phyloP scores from a whole-genome alignment of 192 early-diverging fungal species.

The Pecoramyces ruminantium region DNA sequence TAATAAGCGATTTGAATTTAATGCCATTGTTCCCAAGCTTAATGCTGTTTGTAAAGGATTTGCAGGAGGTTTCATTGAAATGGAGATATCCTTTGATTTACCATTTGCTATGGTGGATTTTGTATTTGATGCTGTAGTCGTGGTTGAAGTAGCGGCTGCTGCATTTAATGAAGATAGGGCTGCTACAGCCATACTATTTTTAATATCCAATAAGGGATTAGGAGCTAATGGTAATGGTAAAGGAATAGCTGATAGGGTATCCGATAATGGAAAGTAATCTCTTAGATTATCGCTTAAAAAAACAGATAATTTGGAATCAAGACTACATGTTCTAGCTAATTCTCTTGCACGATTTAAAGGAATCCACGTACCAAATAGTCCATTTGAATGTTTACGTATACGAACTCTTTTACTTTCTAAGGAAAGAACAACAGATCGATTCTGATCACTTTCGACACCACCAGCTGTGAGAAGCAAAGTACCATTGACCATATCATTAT shows the following conservation, averaged over 20 bases:
- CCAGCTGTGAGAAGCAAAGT: conserved; percentile 70
- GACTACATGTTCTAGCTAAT: conserved; percentile 60
- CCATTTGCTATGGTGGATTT: not conserved
- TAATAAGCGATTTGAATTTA: not conserved
- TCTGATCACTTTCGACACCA: conserved; percentile 65
- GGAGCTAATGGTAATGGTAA: not conserved
- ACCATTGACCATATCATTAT: conserved; percentile 64
- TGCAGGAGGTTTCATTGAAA: not conserved
- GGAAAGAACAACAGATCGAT: conserved; percentile 68
- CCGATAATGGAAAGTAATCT: not conserved
- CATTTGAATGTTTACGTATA: conserved; percentile 45
- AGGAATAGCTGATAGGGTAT: not conserved
- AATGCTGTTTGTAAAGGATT: not conserved
- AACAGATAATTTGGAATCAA: conserved; percentile 51
- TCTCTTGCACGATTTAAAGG: conserved; percentile 70
- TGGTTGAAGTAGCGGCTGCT: not conserved
- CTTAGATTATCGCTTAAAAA: conserved; percentile 63
- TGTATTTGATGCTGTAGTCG: not conserved
- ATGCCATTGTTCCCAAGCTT: not conserved
- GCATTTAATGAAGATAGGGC: not conserved
- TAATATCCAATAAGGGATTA: not conserved
- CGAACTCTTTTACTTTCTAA: conserved; percentile 66
- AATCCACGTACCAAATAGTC: conserved; percentile 82
- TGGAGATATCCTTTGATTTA: not conserved
- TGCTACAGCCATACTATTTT: not conserved